Conservation (phyloP, 208 protist species). For the Crithidia mellificae region DNA sequence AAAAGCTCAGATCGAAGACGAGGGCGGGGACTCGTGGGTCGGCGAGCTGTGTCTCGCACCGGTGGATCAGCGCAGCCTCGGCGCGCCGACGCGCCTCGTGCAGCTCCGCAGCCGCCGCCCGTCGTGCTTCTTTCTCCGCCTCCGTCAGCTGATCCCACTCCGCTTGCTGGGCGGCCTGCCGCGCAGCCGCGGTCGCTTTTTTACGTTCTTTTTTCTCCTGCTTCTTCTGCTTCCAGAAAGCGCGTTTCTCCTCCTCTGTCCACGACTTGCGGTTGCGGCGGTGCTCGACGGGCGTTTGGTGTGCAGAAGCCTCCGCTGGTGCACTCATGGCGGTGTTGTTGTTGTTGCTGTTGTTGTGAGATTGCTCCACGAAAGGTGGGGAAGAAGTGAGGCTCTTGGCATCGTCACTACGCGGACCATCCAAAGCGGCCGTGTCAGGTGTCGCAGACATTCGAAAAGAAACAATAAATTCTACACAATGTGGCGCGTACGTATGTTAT, state of each 20-base stretch:
- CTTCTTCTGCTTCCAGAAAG: conserved; percentile 69
- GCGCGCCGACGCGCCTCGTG: conserved; percentile 57
- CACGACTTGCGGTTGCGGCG: conserved; percentile 54
- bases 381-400: conserved; percentile 1
- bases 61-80: conserved; percentile 29
- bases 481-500: no score
- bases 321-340: not conserved
- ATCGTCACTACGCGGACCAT: no score
- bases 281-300: conserved; percentile 8
- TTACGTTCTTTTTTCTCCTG: conserved; percentile 44
- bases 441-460: no score
- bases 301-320: no score
- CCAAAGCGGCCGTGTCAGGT: no score
- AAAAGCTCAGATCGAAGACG: conserved; percentile 89
- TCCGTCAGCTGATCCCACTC: conserved; percentile 65
- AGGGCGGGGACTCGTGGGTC: conserved; percentile 52
- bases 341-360: not conserved
- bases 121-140: conserved; percentile 45
- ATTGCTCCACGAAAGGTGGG: not conserved
- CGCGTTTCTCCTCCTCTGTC: conserved; percentile 54
- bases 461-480: no score
- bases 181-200: conserved; percentile 30
- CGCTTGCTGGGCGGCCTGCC: conserved; percentile 35
- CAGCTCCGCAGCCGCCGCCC: conserved; percentile 36
- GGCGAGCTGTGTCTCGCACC: conserved; percentile 38